A percentile compares a stretch with the other conserved stretches of the same genome.
Conservation (phyloP, 2,329 filamentous ascomycete species). For the Fusarium sterilihyphosum region DNA sequence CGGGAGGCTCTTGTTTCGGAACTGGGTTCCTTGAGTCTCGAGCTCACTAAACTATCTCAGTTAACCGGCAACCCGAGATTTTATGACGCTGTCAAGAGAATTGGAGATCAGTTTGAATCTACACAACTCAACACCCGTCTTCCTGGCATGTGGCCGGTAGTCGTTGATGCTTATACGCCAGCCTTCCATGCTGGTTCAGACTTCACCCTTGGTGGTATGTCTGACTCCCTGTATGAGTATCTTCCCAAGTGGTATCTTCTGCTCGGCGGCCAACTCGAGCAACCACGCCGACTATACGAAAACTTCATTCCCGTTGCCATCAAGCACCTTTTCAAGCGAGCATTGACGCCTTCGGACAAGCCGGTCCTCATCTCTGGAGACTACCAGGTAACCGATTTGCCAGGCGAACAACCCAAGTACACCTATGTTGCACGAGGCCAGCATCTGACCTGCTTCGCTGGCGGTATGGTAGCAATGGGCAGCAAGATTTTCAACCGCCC, state of each 20-base stretch:
- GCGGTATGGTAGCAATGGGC: conserved; percentile 73
- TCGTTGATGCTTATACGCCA: conserved; percentile 54
- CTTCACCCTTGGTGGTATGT: conserved; percentile 65
- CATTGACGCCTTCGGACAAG: conserved; percentile 66
- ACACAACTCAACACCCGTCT: conserved; percentile 63
- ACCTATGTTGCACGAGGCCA: conserved; percentile 55
- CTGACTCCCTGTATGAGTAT: conserved; percentile 72
- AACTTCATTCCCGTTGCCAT: conserved; percentile 57
- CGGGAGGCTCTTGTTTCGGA: conserved; percentile 41
- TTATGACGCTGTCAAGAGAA: conserved; percentile 69
- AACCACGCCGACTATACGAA: conserved; percentile 48
- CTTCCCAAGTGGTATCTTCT: conserved; percentile 73
- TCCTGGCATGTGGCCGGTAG: conserved; percentile 71
- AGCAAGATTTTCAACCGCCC: conserved; percentile 66
- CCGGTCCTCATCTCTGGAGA: conserved; percentile 73
- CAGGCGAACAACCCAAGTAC: conserved; percentile 38
- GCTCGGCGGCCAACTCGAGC: conserved; percentile 64
- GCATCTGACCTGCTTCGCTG: conserved; percentile 72
- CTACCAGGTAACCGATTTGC: conserved; percentile 46
- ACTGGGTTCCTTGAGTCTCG: conserved; percentile 65
- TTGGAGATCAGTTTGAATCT: conserved; percentile 64
- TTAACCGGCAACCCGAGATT: conserved; percentile 68
- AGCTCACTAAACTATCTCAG: conserved; percentile 73
- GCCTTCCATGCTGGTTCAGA: conserved; percentile 50
- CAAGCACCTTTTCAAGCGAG: conserved; percentile 72